Base-by-base conservation (phyloP, 306 rosid species). In the Elaeagnus macrophylla region DNA sequence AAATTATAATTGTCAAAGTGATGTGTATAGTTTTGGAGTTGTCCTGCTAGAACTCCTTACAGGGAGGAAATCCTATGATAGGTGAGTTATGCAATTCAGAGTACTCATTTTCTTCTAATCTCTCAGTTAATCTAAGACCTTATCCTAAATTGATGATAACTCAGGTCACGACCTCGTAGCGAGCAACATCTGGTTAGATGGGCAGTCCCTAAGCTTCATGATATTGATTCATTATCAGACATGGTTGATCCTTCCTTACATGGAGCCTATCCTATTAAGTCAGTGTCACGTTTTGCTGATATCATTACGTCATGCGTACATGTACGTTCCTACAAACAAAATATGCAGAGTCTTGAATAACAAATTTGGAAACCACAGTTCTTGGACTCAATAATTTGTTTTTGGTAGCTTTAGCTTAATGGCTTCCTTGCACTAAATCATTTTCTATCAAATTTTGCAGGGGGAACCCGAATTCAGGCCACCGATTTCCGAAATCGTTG, bases 391-490 rank as follows among this genome's bases (percentile, higher is more conserved):
- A 25, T 5, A 25, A 25, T 25, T 25, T 25, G 4, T 25, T 25
- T 25, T 2, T 25, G 4, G 4, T 25, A 25, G 32, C 32, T 25
- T 25, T 2, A 5, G 4, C 32, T 25, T 25, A 25, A 25, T 25
- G 32, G 32, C 32, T 25, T 25, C 32, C 32, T 25, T 25, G 32
- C 4, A 25, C 2, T 25, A 25, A 5, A 41, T 9, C 46, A 41
- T 41, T 2, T 60, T 60, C 6, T 9, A 37, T 56, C 25, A n/a
- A 9, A 44, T 54, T 41, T 71, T 73, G 42, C 85, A 91, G 96
- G 76, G 68, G n/a, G 96, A 91, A 70, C 95, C 99, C 1, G 95
- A 91, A 74, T 91, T 91, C 59, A 79, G 96, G 64, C 96, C 95
- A 17, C 84, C 85, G 7, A 84, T 91, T 74, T 81, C 95, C 7